Evolutionary conservation across 2,329 filamentous ascomycete genomes (phyloP).

Genomic region (Ophiobolus disseminans): DNA sequence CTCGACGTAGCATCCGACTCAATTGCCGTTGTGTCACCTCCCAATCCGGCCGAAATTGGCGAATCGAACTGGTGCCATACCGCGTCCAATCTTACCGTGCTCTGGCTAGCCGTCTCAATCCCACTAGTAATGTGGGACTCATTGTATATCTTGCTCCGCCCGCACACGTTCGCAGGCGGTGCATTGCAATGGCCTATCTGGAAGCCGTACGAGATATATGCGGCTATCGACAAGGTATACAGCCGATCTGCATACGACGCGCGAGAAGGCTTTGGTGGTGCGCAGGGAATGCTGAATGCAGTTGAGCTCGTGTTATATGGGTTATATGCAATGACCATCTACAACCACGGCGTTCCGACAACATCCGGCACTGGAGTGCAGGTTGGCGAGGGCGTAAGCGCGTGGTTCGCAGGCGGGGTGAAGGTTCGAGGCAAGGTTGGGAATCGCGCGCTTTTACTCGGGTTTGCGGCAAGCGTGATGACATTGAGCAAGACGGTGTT

Average conservation of each 20-base stretch:
- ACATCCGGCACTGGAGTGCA: constrained; percentile 51
- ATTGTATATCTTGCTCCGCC: constrained; percentile 78
- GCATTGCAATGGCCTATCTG: constrained; percentile 74
- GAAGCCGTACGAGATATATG: constrained; percentile 81
- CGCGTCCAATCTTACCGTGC: constrained; percentile 64
- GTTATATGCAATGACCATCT: constrained; percentile 66
- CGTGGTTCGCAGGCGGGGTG: constrained; percentile 57
- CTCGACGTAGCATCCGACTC: constrained; percentile 22
- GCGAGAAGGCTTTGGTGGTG: constrained; percentile 76
- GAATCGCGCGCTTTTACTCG: constrained; percentile 64
- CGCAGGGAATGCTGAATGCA: constrained; percentile 73
- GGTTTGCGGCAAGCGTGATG: constrained; percentile 66
- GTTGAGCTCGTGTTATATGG: constrained; percentile 72
- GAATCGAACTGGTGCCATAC: constrained; percentile 63
- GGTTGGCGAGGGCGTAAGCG: constrained; percentile 47
- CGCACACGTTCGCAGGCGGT: constrained; percentile 82
- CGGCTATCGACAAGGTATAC: constrained; percentile 80
- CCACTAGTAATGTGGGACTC: constrained; percentile 85
- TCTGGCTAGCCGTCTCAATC: constrained; percentile 77
- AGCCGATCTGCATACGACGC: constrained; percentile 73
- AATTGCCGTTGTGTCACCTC: constrained; percentile 18
- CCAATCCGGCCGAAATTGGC: constrained; percentile 27
- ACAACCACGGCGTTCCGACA: constrained; percentile 45
- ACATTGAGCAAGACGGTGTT: constrained; percentile 72
- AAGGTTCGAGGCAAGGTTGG: constrained; percentile 61